Conservation (phyloP, 2,329 filamentous ascomycete species). For the Corniculantispora saksenae region DNA sequence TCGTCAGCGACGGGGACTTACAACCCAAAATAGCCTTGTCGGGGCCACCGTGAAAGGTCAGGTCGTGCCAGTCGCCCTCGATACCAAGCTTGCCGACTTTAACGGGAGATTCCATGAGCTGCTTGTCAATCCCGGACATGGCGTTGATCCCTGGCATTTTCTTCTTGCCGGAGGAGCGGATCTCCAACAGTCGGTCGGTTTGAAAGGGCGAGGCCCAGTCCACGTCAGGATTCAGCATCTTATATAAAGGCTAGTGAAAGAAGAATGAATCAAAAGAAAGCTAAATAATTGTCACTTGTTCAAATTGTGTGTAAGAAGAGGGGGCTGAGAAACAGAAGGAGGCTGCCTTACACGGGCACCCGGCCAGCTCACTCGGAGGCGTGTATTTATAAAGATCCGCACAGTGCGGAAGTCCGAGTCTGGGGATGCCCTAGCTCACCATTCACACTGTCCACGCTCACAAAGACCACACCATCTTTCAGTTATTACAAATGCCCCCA, state of each 20-base stretch:
- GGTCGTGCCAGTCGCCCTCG: constrained; percentile 62
- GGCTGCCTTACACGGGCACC: constrained; percentile 10
- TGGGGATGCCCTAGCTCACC: neutral
- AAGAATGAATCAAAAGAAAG: neutral
- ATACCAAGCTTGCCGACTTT: constrained; percentile 52
- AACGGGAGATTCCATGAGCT: constrained; percentile 43
- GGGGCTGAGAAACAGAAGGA: neutral
- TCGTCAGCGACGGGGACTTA: constrained; percentile 33
- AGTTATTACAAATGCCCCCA: neutral
- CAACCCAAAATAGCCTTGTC: constrained; percentile 66
- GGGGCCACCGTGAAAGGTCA: constrained; percentile 59
- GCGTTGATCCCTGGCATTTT: constrained; percentile 52
- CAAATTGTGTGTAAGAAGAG: constrained; percentile 3
- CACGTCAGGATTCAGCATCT: constrained; percentile 26
- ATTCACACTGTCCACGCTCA: constrained; percentile 1
- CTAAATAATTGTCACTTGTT: neutral
- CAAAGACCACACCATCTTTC: neutral
- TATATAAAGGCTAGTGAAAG: neutral
- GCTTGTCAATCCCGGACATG: constrained; percentile 60
- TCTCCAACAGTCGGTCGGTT: constrained; percentile 53
- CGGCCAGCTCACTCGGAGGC: neutral
- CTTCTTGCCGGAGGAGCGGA: constrained; percentile 60
- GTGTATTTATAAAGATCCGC: constrained; percentile 3
- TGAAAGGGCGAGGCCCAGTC: constrained; percentile 45
- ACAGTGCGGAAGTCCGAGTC: constrained; percentile 3